Evolutionary conservation across 2,329 filamentous ascomycete genomes (phyloP), one percentile per base, ranked within the genome.

Genomic region (Diplodia intermedia): DNA sequence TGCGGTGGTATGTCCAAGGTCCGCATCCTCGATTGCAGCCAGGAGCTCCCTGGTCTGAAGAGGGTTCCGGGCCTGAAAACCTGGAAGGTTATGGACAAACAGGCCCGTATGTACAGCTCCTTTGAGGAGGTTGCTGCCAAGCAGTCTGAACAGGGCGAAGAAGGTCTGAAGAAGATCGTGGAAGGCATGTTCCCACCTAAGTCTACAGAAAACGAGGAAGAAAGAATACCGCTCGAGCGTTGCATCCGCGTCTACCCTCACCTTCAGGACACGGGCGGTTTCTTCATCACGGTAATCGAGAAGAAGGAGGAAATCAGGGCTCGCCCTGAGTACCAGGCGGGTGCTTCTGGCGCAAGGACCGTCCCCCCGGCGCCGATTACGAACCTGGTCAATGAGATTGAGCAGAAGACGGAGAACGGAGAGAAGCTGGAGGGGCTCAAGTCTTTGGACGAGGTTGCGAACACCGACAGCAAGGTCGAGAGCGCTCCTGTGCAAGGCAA

Each of bases 231-330:
- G 18, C 86, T 98, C 20, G 92, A 97, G 74, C 88, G 91, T 69
- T 97, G 94, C 80, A 94, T 98, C 86, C 88, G 95, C 70, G 89
- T 99, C 7, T 99, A 98, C 78, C 92, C 94, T 40, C 95, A 99
- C 79, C 86, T 93, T 76, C 95, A 99, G 80, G 93, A 99, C 74
- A 99, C 95, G 3, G 95, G 95, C 67, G 94, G 91, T 26, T 99
- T 99, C 85, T 99, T 99, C 82, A 97, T 99, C 77, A 91, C 93
- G 0, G 94, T 97, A 0, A 82, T 99, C 20, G 91, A 97, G 83
- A 99, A 99, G 85, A 90, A 90, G 77, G 86, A 88, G 31, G 95
- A 97, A 72, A 93, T 97, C 78, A 74, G 76, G 29, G 74, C 79
- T 29, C 75, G 67, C 38, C 67, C 67, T 29, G 67, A 68, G 40